Evolutionary conservation across 345 rosid genomes (phyloP), one percentile per base, ranked within the genome.

Genomic region (Linum tenue): DNA sequence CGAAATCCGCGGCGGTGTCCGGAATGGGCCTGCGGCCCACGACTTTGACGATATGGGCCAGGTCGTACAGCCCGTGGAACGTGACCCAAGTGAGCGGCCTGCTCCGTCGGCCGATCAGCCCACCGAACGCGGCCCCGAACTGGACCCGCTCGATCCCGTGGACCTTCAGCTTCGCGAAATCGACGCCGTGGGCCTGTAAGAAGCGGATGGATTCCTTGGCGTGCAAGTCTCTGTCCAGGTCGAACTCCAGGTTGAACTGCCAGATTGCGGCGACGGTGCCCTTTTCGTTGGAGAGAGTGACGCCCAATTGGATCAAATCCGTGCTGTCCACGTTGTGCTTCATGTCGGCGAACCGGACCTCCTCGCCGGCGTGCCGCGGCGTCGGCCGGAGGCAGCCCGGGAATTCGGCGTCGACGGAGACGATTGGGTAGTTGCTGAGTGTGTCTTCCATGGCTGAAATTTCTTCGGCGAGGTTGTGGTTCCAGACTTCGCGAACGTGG

Each of bases 41-140:
- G 50, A 57, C 5, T 12, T 40, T 9, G 22, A 50, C 3, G 1
- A 51, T 1, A 35, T 50, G 37, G 1, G 55, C 64, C 8, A 64
- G 3, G 37, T 70, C 73, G 37, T 64, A 48, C 43, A 64, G 2
- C 0, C 73, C 73, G 31, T 70, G 69, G 12, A 59, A 70, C 22
- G 60, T 48, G 39, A 64, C 36, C 69, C 69, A 64, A 0, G 4
- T 2, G 8, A 70, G n/a, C n/a, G 59, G 2, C 2, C 11, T n/a
- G 16, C 50, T 68, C n/a, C 16, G n/a, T 1, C 15, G 2, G 2
- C 59, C 2, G 14, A 63, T 36, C 53, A 48, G 0, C n/a, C 3
- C 38, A 2, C 5, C 2, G n/a, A 69, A 39, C 14, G 11, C 3
- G 1, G 6, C 2, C 2, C 61, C 35, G 17, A 69, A 69, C 4